Evolutionary conservation across 164 flowering plant genomes (phyloP).

Genomic region (Dillenia suffruticosa): DNA sequence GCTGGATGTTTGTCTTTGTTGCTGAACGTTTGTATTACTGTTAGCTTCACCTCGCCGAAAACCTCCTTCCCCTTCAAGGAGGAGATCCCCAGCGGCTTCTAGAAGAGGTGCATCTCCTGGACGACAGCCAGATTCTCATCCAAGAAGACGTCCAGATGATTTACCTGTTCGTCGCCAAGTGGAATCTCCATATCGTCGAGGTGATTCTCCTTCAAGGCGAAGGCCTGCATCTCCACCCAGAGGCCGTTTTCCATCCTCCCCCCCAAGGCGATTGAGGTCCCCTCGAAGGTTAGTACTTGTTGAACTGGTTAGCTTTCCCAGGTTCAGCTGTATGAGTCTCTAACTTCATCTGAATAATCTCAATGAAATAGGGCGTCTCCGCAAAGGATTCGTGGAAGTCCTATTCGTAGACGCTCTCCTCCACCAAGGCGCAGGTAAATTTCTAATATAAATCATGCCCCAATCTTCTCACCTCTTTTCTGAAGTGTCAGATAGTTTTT

Average conservation of each 20-base stretch:
- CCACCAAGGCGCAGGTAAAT: constrained; percentile 85
- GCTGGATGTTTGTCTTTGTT: too few species aligned
- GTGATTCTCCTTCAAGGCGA: constrained; percentile 82
- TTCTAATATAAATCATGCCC: too few species aligned
- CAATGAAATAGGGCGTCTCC: constrained; percentile 49
- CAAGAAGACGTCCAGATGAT: constrained; percentile 49
- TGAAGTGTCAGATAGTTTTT: too few species aligned
- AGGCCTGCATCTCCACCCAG: constrained; percentile 73
- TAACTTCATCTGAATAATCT: neutral
- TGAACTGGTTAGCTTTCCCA: too few species aligned
- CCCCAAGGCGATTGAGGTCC: constrained; percentile 67
- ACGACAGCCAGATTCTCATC: constrained; percentile 58
- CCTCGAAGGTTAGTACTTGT: constrained; percentile 54
- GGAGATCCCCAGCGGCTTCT: constrained; percentile 61
- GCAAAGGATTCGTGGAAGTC: constrained; percentile 82
- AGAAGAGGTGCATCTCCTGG: constrained; percentile 84
- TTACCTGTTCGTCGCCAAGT: constrained; percentile 73
- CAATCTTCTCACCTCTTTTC: too few species aligned
- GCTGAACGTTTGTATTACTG: neutral
- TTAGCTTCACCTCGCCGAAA: constrained; percentile 82
- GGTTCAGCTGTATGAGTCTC: neutral
- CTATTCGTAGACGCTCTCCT: constrained; percentile 85
- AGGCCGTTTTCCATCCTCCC: constrained; percentile 83
- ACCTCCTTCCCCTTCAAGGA: constrained; percentile 58
- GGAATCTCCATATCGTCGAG: constrained; percentile 59